Evolutionary conservation across 2,329 filamentous ascomycete species (phyloP), one percentile per base, ranked within the genome.

Genomic region (Pseudogymnoascus destructans): DNA sequence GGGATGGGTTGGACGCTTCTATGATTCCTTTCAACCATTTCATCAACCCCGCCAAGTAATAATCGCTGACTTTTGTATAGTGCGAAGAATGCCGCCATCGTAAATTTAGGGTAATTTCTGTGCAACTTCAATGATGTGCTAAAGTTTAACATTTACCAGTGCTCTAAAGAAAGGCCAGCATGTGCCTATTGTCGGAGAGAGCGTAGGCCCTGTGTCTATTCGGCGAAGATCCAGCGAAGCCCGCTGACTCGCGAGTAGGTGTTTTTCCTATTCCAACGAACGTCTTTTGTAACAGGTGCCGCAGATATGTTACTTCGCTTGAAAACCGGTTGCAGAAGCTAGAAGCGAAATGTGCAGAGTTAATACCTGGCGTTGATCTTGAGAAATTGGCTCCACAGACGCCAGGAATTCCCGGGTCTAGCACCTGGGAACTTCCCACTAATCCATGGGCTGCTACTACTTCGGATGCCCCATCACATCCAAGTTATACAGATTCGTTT

Each of bases 261-360:
- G 10, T 3, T 13, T 40, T 23, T 15, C 30, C 5, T 11, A 23
- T 57, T 57, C n/a, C 8, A 13, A 35, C 10, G 13, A 3, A 23
- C 6, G n/a, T 35, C 30, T 58, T 19, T 57, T 23, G 36, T 57
- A 42, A 36, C 54, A 35, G 49, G 36, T 13, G 38, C 13, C 38
- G 32, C 55, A 72, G 70, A 61, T 70, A 72, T 58, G 64, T 72
- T 58, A 72, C 71, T 5, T 70, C 68, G 62, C 70, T 72, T 55
- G 71, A 72, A 66, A 70, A 72, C 57, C 70, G 71, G 32, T 62
- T 72, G 58, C 68, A 68, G 32, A 66, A 69, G 11, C 71, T 72
- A 58, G 71, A 72, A 63, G 70, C 68, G 38, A 70, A 70, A 10
- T 58, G 72, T 36, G 65, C 68, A 58, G 69, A 70, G 40, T 61